A percentile compares a stretch with the other conserved stretches of the same genome.
phyloP scores from a whole-genome alignment of 352 stramenopile species.

The Lagenidium giganteum region DNA sequence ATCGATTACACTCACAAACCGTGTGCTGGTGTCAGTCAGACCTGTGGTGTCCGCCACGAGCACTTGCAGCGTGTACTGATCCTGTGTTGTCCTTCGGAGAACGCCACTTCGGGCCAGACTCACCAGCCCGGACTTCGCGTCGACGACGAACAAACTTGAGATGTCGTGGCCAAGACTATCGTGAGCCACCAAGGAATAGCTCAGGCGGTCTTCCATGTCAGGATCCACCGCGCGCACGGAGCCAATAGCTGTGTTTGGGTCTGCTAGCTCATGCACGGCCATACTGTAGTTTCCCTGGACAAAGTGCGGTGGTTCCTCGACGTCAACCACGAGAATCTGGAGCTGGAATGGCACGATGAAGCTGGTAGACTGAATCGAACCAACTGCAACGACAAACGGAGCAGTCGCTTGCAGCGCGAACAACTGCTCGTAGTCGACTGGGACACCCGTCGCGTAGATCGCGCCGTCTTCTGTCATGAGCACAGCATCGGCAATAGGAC shows the following conservation, averaged over 20 bases:
- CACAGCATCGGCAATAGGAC: constrained; percentile 19
- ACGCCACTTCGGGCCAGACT: constrained; percentile 1
- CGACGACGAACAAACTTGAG: constrained; percentile 13
- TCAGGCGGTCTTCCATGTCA: constrained; percentile 26
- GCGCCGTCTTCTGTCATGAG: constrained; percentile 4
- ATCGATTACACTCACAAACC: constrained; percentile 28
- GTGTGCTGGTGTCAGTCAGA: constrained; percentile 10
- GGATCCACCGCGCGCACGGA: constrained; percentile 31
- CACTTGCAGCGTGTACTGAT: constrained; percentile 12
- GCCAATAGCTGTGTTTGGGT: constrained; percentile 24
- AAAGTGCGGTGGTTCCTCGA: constrained; percentile 22
- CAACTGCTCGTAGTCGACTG: constrained; percentile 16
- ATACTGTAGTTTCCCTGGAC: constrained; percentile 17
- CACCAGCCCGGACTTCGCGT: constrained; percentile 6
- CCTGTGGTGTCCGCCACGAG: constrained; percentile 13
- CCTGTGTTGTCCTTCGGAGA: constrained; percentile 5
- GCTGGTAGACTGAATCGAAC: constrained; percentile 2
- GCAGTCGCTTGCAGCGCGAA: neutral
- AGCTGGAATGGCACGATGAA: constrained; percentile 15
- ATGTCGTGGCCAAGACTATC: constrained; percentile 6
- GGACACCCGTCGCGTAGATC: neutral
- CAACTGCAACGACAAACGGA: constrained; percentile 4
- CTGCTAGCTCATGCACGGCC: constrained; percentile 36
- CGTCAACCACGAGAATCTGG: constrained; percentile 13
- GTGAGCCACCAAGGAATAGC: constrained; percentile 15